Evolutionary conservation across 176 grass and related monocot genomes (phyloP), one percentile per base, ranked within the genome.

Genomic region (maize (Zea mays)): DNA sequence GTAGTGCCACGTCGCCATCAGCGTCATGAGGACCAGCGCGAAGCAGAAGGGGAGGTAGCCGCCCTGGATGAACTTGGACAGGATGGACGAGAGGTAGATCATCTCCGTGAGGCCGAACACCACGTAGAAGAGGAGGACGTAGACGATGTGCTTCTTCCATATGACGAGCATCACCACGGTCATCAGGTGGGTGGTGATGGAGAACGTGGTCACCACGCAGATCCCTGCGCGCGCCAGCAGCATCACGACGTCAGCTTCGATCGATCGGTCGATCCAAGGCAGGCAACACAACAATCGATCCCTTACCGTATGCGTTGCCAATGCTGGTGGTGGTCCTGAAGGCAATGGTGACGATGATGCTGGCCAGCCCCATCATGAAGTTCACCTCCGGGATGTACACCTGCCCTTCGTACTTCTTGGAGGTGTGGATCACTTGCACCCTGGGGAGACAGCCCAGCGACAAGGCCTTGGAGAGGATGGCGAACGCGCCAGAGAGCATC

Each of bases 311-410:
- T 0, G 91, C 94, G 69, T 90, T 90, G 57, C 89, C 91, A n/a
- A 93, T 87, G 11, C 70, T 83, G 11, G 84, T 84, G 38, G 86
- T 93, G 8, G 84, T 84, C 50, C 82, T 82, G 84, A 97, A 97
- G 35, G 66, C 69, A 55, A 87, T 65, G 1, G 90, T 97, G 47
- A 97, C 81, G 2, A 89, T 45, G 44, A 89, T 62, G 59, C 93
- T 89, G 4, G 88, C 90, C 35, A 93, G 35, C 13, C 92, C 82
- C 74, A 93, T 89, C 66, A 93, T 58, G 70, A 93, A 97, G 59
- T 93, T 93, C 80, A 97, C 89, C 74, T 97, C 90, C 10, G 90
- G 93, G 61, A 93, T 91, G 78, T 93, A 93, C 21, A 97, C 87
- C 58, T 97, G 93, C 10, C 93, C 93, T 79, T 89, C 88, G 19